phyloP scores from a whole-genome alignment of 345 rosid genomes.

The Dipteronia dyeriana region DNA sequence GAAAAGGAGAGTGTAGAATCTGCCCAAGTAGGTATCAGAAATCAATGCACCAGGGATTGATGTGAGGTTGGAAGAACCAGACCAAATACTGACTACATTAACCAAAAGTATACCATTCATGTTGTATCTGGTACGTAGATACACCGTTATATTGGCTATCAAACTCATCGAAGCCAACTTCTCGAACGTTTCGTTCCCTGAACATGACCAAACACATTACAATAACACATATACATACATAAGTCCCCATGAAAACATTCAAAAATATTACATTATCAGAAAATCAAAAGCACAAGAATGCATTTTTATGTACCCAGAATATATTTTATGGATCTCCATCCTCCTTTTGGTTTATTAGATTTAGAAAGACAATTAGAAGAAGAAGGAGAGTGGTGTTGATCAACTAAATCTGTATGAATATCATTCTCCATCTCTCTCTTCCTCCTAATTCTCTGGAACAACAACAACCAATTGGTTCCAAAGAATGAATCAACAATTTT shows the following conservation, averaged over 20 bases:
- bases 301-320: slow-evolving; percentile 33
- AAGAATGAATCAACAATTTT: not conserved
- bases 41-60: slow-evolving; percentile 58
- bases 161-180: slow-evolving; percentile 69
- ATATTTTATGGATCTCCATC: slow-evolving; percentile 47
- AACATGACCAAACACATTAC: not conserved
- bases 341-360: slow-evolving; percentile 24
- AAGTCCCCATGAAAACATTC: not conserved
- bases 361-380: not conserved
- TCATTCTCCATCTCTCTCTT: not conserved
- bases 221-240: not conserved
- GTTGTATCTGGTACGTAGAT: slow-evolving; percentile 50
- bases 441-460: slow-evolving; percentile 1
- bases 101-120: slow-evolving; percentile 55
- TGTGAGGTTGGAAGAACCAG: slow-evolving; percentile 54
- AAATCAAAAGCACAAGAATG: not conserved
- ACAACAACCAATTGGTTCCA: not conserved
- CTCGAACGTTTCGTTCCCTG: slow-evolving; percentile 71
- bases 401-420: not conserved
- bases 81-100: slow-evolving; percentile 53
- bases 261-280: not conserved
- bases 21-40: slow-evolving; percentile 56
- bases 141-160: slow-evolving; percentile 51
- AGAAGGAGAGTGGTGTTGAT: not conserved
- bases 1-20: slow-evolving; percentile 47